These are phyloP conservation scores for Saturnispora hagleri DNA, from an alignment of 805 yeast genomes.

Conservation along the genomic window DNA sequence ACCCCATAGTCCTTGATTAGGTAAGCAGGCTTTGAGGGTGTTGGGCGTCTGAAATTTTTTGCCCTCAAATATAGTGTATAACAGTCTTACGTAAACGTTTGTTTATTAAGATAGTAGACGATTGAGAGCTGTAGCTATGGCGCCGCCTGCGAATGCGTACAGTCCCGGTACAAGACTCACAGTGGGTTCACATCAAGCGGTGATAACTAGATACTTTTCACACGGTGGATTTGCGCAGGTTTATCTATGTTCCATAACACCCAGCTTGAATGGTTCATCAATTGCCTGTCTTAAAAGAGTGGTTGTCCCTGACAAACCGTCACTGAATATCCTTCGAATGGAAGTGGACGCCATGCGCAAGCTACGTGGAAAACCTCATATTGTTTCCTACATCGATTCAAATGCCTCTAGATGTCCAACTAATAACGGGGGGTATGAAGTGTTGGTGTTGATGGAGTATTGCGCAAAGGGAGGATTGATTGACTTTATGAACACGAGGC, in stretches of 20 bases:
- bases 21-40: neutral
- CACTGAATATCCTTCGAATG: conserved; percentile 53
- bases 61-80: neutral
- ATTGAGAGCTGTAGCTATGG: neutral
- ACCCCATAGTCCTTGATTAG: conserved; percentile 26
- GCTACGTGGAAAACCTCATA: conserved; percentile 44
- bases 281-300: conserved; percentile 68
- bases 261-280: conserved; percentile 28
- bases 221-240: conserved; percentile 73
- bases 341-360: conserved; percentile 77
- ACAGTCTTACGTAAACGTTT: neutral
- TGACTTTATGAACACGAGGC: conserved; percentile 69
- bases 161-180: conserved; percentile 37
- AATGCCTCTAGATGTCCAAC: conserved; percentile 50
- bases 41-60: neutral
- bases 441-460: conserved; percentile 70
- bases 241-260: conserved; percentile 51
- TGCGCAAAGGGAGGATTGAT: conserved; percentile 69
- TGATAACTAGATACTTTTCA: conserved; percentile 36
- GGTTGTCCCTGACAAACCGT: conserved; percentile 60
- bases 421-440: conserved; percentile 50
- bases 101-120: neutral
- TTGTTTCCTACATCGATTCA: conserved; percentile 66
- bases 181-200: conserved; percentile 41
- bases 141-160: conserved; percentile 16